A percentile compares a stretch with the other conserved stretches of the same genome.
These are phyloP conservation scores for Solanum gandarillasii DNA, from an alignment of 257 asterid species.

Conservation along the genomic window DNA sequence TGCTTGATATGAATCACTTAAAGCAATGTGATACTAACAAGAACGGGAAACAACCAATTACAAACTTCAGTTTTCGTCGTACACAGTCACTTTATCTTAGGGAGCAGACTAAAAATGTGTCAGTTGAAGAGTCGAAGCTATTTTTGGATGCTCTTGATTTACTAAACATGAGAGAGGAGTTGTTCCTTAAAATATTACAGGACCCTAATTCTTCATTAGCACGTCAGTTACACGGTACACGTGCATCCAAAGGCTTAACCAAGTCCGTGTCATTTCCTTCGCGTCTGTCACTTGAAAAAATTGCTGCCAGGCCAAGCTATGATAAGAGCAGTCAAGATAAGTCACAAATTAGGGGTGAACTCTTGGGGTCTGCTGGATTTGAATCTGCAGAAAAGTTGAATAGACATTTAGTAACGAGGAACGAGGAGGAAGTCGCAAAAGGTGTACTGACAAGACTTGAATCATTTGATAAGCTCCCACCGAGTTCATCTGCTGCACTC, in stretches of 20 bases:
- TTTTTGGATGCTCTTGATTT: slow-evolving; percentile 68
- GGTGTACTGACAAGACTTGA: not conserved
- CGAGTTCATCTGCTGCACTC: slow-evolving; percentile 1
- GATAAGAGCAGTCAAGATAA: not conserved
- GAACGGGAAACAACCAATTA: slow-evolving; percentile 19
- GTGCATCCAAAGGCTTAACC: slow-evolving; percentile 26
- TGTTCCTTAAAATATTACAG: slow-evolving; percentile 54
- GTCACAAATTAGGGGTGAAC: not conserved
- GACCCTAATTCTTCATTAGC: slow-evolving; percentile 49
- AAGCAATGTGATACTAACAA: slow-evolving; percentile 31
- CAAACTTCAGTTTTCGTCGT: slow-evolving; percentile 41
- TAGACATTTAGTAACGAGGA: not conserved
- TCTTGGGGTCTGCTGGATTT: not conserved
- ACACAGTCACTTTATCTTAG: slow-evolving; percentile 34
- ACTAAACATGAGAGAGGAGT: slow-evolving; percentile 62
- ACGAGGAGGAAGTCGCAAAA: not conserved
- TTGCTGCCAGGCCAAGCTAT: not conserved
- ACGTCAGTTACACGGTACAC: slow-evolving; percentile 37
- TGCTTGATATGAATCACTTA: slow-evolving; percentile 22
- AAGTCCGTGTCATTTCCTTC: slow-evolving; percentile 61
- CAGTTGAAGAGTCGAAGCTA: slow-evolving; percentile 56
- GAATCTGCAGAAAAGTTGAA: slow-evolving; percentile 1
- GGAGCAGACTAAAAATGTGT: slow-evolving; percentile 31
- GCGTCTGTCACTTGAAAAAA: slow-evolving; percentile 7
- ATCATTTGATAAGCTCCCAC: slow-evolving; percentile 6